These are phyloP conservation scores for Auriscalpium microsporum DNA, from an alignment of 768 basidiomycete genomes.

Conservation along the genomic window DNA sequence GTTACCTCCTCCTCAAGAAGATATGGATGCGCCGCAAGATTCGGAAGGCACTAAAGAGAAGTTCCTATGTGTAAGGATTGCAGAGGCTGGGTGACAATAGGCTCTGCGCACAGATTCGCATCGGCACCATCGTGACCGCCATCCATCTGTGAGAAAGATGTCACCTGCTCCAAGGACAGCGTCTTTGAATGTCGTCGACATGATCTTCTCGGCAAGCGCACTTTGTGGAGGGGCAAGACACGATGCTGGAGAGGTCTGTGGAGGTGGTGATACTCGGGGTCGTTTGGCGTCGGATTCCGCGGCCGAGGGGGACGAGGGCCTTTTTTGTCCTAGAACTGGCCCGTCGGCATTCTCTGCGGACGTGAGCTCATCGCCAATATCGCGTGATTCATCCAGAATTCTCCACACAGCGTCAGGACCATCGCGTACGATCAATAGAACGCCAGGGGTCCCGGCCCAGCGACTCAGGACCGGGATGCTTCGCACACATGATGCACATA, in stretches of 20 bases:
- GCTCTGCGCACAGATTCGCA: slow-evolving; percentile 45
- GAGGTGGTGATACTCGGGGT: slow-evolving; percentile 30
- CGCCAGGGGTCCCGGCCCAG: slow-evolving; percentile 62
- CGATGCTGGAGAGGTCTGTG: slow-evolving; percentile 4
- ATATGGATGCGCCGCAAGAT: slow-evolving; percentile 45
- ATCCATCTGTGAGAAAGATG: slow-evolving; percentile 66
- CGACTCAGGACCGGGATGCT: slow-evolving; percentile 42
- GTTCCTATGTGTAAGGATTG: neutral
- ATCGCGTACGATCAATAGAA: slow-evolving; percentile 59
- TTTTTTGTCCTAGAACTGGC: neutral
- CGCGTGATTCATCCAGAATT: slow-evolving; percentile 30
- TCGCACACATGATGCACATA: slow-evolving; percentile 64
- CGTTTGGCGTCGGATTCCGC: slow-evolving; percentile 26
- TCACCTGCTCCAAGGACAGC: slow-evolving; percentile 51
- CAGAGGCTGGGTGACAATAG: neutral
- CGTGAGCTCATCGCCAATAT: slow-evolving; percentile 21
- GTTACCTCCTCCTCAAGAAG: slow-evolving; percentile 74
- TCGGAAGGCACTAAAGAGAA: slow-evolving; percentile 45
- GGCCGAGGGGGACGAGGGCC: neutral
- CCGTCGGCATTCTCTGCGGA: slow-evolving; percentile 7
- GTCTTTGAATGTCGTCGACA: slow-evolving; percentile 23
- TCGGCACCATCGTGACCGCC: slow-evolving; percentile 72
- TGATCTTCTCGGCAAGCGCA: slow-evolving; percentile 36
- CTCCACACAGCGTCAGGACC: slow-evolving; percentile 41
- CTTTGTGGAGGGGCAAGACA: slow-evolving; percentile 55